These are phyloP conservation scores for Fusarium musae DNA, from an alignment of 2,329 filamentous ascomycete species.

Conservation along the genomic window DNA sequence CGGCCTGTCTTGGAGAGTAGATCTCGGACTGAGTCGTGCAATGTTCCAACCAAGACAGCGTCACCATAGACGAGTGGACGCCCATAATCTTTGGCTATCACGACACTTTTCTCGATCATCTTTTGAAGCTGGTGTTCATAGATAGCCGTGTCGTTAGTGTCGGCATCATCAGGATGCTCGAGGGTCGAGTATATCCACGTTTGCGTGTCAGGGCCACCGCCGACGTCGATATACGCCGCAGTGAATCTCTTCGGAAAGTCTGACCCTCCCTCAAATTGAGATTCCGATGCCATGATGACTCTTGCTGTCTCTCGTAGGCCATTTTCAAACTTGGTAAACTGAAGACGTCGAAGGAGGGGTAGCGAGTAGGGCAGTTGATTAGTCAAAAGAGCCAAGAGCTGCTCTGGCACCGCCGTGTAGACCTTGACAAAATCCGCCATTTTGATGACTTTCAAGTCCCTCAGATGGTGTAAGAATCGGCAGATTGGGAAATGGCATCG, in stretches of 20 bases:
- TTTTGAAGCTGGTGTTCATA: constrained; percentile 50
- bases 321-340: constrained; percentile 61
- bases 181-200: constrained; percentile 70
- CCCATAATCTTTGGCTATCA: constrained; percentile 42
- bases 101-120: constrained; percentile 46
- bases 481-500: neutral
- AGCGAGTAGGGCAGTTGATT: constrained; percentile 67
- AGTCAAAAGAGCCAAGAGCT: constrained; percentile 60
- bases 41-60: constrained; percentile 52
- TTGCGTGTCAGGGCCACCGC: constrained; percentile 70
- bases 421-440: constrained; percentile 33
- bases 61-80: constrained; percentile 34
- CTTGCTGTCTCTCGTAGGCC: constrained; percentile 57
- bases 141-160: constrained; percentile 7
- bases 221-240: constrained; percentile 70
- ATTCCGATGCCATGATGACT: constrained; percentile 53
- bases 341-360: constrained; percentile 70
- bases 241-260: constrained; percentile 53
- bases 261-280: neutral
- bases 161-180: constrained; percentile 49
- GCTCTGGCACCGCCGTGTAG: constrained; percentile 46
- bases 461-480: neutral
- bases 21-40: constrained; percentile 46
- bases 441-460: neutral
- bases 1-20: constrained; percentile 43